Evolutionary conservation across 1,284 basidiomycete genomes (phyloP), one percentile per base, ranked within the genome.

Genomic region (Moesziomyces parantarcticus): DNA sequence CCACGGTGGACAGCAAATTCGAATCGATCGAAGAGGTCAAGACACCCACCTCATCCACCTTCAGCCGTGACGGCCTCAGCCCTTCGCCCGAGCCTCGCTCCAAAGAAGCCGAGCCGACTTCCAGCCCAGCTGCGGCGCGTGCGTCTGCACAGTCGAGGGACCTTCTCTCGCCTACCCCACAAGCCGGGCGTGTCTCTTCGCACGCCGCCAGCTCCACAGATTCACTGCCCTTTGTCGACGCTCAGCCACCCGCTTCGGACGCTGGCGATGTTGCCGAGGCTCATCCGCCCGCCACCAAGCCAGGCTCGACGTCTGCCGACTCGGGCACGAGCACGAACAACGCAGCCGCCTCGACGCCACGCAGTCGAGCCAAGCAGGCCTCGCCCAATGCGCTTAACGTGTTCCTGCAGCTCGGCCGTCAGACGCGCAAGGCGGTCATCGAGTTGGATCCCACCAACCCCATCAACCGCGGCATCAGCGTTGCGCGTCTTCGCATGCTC

Each of bases 331-430:
- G 42, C 45, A 13, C 45, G 5, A 52, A 11, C 39, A 47, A 22
- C 13, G n/a, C 20, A 7, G 18, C 25, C 5, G 20, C 51, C 3
- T 23, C 59, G 3, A 58, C 58, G 20, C 55, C 51, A 20, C 65
- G 65, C 1, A 41, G 16, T 23, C 42, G 53, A 6, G 57, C 62
- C 8, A 52, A 46, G 26, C 10, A 44, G 13, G 36, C 68, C n/a
- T 8, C 25, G 26, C 26, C 56, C 2, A 41, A 43, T 6, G 53
- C 55, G 14, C 52, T 72, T 50, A 57, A 72, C 23, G 89, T 96
- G 18, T 99, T 94, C 85, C 86, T 99, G 51, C 94, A 97, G 80
- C 88, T 97, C 6, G 94, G 94, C 1, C 87, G 93, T 36, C 93
- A 96, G 81, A 93, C 96, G 47, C 95, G 96, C 86, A 97, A 96